Evolutionary conservation across 75 land plant species (phyloP), one percentile per base, ranked within the genome.

Genomic region (Sequoia sempervirens): DNA sequence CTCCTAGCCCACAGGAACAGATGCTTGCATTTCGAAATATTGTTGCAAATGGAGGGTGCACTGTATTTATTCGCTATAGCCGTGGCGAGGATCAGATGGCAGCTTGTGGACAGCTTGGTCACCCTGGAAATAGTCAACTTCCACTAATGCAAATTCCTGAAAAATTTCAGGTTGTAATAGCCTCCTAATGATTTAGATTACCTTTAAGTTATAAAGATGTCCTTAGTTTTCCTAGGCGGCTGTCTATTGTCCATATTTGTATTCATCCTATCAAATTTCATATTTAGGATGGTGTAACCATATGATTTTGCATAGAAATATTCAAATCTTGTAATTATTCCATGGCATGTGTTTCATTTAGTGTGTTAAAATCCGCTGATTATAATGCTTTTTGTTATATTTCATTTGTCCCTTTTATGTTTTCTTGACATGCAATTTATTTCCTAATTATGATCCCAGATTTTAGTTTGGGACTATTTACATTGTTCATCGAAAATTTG

Each of bases 51-150:
- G 92, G 93, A 13, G 99, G 99, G 2, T 87, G 84, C 18, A 86
- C 88, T 43, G 98, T 94, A 52, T 89, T 92, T 52, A 75, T 96
- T 84, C 89, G 99, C 40, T 87, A 81, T 12, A 97, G 99, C 81
- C 82, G 99, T 68, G 98, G 99, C 2, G 91, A 97, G 85, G 99
- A 96, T 86, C 89, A 92, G 81, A 97, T 96, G 96, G 98, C 98
- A 87, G 98, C 99, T 11, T 97, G 99, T 86, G 99, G 99, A 47
- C 99, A 97, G 89, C 95, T 97, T 10, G 99, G 99, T 11, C 87
- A 84, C 70, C 91, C 91, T 47, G 92, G 93, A 81, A 88, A 87
- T 8, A 76, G 85, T 45, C 94, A 90, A 74, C 90, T 90, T 43
- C 92, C 97, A 32, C 45, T 84, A 26, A 83, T 93, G 38, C 88